These are phyloP conservation scores for Lactuca saligna DNA, from an alignment of 129 eudicot species.

Conservation along the genomic window DNA sequence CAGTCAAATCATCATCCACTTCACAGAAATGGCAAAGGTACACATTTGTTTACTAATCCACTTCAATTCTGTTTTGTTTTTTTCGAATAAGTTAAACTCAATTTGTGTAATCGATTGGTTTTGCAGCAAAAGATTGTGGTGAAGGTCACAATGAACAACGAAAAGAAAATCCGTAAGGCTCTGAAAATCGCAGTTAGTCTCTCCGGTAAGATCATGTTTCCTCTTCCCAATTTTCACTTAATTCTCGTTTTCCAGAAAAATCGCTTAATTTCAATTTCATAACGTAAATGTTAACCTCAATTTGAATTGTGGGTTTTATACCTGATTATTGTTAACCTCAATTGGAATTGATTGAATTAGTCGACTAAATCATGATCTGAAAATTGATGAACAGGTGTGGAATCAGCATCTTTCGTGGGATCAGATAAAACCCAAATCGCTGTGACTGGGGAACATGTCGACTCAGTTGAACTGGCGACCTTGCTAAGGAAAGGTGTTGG, in stretches of 20 bases:
- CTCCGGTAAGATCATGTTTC: conserved; percentile 20
- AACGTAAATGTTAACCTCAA: background rate
- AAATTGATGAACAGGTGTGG: conserved; percentile 30
- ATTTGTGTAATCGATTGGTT: background rate
- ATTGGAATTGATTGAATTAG: background rate
- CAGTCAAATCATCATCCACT: background rate
- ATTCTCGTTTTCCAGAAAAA: background rate
- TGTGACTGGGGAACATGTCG: conserved; percentile 38
- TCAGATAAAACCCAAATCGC: conserved; percentile 34
- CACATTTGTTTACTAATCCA: background rate
- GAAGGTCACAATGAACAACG: conserved; percentile 22
- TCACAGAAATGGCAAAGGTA: conserved; percentile 26
- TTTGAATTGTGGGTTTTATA: background rate
- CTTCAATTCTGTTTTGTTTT: background rate
- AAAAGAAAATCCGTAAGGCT: conserved; percentile 33
- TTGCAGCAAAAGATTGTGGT: conserved; percentile 47
- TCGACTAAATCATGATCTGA: background rate
- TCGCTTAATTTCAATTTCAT: background rate
- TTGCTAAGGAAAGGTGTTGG: conserved; percentile 32
- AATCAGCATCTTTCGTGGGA: conserved; percentile 30
- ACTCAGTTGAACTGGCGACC: conserved; percentile 29
- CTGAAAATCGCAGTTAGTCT: conserved; percentile 30
- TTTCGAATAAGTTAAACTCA: background rate
- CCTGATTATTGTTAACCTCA: background rate
- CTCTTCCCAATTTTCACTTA: background rate